Evolutionary conservation across 2,329 filamentous ascomycete species (phyloP), one percentile per base, ranked within the genome.

Genomic region (Ceratocystis cacaofunesta): DNA sequence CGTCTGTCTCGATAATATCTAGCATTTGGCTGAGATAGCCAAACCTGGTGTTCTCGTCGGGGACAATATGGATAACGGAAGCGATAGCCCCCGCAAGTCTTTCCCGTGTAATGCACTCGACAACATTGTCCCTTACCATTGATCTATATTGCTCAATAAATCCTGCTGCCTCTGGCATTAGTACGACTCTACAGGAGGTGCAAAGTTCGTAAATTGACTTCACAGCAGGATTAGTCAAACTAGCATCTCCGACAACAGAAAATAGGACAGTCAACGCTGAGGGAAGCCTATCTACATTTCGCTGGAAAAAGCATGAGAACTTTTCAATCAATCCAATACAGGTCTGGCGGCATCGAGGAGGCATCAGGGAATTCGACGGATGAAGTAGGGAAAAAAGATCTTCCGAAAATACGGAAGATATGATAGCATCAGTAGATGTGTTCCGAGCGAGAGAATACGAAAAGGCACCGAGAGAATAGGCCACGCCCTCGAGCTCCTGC

Each of bases 221-320:
- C 1, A 89, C 88, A 2, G 89, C 87, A 61, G 83, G 80, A n/a
- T 80, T 78, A 7, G 85, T 84, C 57, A 92, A 78, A 3, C 80
- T 75, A 1, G 80, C 76, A 41, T 87, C 84, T 19, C 81, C 79
- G 3, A 92, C 78, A 5, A 87, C 85, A 41, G 79, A 81, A 72
- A 95, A 92, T 0, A 94, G 79, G 57, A 92, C 84, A 61, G 86
- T 88, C 28, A 95, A 77, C 1, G 87, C 87, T 52, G 84, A 78
- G 0, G 88, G 86, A 0, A 95, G 78, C 68, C 84, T 83, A 41
- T 82, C 79, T 1, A 84, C 78, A 71, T 89, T 84, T 25, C 85
- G 81, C 70, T 88, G 82, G 72, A 95, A 92, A 74, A 89, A 94
- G 64, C 86, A 83, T 4, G 87, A 84, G 71, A 90, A 91, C 30